Base-by-base conservation (phyloP, 164 flowering plant species). In the Hamamelis virginiana region DNA sequence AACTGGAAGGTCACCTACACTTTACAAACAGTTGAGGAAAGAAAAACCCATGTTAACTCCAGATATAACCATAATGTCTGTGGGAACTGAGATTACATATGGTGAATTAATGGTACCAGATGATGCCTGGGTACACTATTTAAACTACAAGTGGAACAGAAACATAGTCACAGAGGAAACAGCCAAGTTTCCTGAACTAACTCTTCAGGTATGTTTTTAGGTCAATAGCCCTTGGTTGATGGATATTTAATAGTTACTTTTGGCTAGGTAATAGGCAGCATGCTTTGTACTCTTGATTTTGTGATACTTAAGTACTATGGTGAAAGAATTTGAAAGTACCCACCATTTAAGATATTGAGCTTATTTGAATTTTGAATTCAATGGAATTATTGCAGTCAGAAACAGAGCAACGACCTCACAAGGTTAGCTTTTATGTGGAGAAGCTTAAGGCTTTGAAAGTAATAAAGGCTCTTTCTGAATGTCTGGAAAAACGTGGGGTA, bases 11-110 rank as follows among this genome's bases (percentile, higher is more conserved):
- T 93, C 99, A 12, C 96, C 88, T 51, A 88, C 91, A 5, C 84
- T 87, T 43, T 95, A 95, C 90, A 87, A 90, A 67, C 76, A 90
- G 74, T 78, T 95, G 84, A 95, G 97, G 82, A 88, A 89, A 79
- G 95, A 96, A 84, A 93, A 90, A 76, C 98, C 97, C 62, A 77
- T 96, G 92, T 71, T 93, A 63, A 96, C 97, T 59, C 99, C 99
- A n/a, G 99, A 95, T 73, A 89, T 92, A 69, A 91, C 96, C 26
- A 91, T 95, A 68, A 92, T 87, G 96, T 95, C 99, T 52, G 97
- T 95, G 59, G 99, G 99, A 64, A 95, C 99, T 62, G 99, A 95
- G 85, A 95, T 96, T 71, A 87, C 96, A 8, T 96, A 91, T 80
- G 99, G 99, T 38, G 81, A 83, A 69, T 69, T 78, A 8, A 90